Conservation (phyloP, 768 basidiomycete species). For the Leccinum boreale region DNA sequence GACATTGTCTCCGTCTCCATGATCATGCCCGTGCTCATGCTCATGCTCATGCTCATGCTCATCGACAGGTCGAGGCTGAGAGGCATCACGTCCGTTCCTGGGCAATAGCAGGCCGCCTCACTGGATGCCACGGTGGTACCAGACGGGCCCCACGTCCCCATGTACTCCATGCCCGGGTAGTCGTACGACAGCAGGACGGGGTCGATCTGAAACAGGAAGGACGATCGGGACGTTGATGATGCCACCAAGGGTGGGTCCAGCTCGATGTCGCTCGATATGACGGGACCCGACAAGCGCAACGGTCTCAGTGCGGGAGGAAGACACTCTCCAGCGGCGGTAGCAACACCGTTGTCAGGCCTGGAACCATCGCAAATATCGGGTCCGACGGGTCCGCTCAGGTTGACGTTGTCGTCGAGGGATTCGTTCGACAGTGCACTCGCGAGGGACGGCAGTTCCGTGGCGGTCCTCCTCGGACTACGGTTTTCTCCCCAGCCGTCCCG, state of each 20-base stretch:
- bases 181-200: constrained; percentile 21
- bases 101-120: neutral
- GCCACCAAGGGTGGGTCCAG: neutral
- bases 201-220: constrained; percentile 23
- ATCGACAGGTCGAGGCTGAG: neutral
- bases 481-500: neutral
- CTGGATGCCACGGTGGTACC: neutral
- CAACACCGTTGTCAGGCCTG: constrained; percentile 3
- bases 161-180: constrained; percentile 5
- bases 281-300: constrained; percentile 17
- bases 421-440: constrained; percentile 17
- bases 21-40: neutral
- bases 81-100: neutral
- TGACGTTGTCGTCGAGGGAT: constrained; percentile 11
- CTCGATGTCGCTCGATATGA: neutral
- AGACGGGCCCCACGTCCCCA: neutral
- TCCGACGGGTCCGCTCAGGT: constrained; percentile 4
- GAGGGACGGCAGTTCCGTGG: constrained; percentile 14
- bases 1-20: neutral
- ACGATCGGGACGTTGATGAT: neutral
- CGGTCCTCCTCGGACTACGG: neutral
- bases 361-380: neutral
- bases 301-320: constrained; percentile 23
- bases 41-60: neutral
- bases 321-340: constrained; percentile 1